Percentiles rank a stretch among this genome's conserved stretches.
phyloP scores from a whole-genome alignment of 768 basidiomycete genomes.

The Hysterangium stoloniferum region DNA sequence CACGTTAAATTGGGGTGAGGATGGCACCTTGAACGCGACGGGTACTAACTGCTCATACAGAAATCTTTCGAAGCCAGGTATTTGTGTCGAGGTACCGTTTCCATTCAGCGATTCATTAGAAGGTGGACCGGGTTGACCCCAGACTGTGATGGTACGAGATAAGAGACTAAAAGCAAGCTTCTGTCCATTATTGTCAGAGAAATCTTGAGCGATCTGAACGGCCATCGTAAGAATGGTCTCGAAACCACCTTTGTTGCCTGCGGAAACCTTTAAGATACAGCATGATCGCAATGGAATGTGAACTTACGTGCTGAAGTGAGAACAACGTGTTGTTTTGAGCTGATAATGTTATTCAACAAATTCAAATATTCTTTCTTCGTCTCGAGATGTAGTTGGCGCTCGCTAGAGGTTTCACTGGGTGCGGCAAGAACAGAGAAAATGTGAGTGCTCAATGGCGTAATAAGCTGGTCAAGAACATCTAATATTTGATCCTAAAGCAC shows the following conservation, averaged over 20 bases:
- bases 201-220: conserved; percentile 63
- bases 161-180: conserved; percentile 79
- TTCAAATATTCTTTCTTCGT: conserved; percentile 86
- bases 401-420: conserved; percentile 72
- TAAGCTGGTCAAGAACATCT: conserved; percentile 81
- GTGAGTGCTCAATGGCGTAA: conserved; percentile 79
- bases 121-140: conserved; percentile 48
- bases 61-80: conserved; percentile 91
- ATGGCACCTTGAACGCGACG: conserved; percentile 72
- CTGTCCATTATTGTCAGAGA: conserved; percentile 68
- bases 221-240: conserved; percentile 73
- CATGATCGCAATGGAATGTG: conserved; percentile 4
- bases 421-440: conserved; percentile 74
- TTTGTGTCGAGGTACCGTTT: conserved; percentile 24
- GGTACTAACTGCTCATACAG: conserved; percentile 84
- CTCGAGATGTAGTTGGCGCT: conserved; percentile 73
- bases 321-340: conserved; percentile 71
- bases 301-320: conserved; percentile 84
- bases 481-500: conserved; percentile 66
- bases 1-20: conserved; percentile 71
- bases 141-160: conserved; percentile 52
- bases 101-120: conserved; percentile 29
- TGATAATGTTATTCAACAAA: conserved; percentile 74
- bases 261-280: conserved; percentile 7
- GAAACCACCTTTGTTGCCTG: conserved; percentile 59